Evolutionary conservation across 805 yeast genomes (phyloP).

Genomic region (Yamadazyma endophytica): DNA sequence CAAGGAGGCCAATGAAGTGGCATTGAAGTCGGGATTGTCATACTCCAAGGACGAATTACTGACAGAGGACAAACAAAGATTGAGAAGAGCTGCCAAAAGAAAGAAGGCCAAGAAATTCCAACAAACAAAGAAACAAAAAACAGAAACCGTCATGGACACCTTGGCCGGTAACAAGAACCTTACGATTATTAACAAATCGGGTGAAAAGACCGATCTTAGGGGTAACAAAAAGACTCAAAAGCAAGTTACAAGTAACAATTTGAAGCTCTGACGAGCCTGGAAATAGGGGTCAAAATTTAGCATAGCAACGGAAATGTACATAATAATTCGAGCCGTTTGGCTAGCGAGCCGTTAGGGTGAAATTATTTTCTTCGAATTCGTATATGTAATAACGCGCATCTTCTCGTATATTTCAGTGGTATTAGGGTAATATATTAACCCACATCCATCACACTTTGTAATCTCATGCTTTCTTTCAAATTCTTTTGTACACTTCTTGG

Average conservation of each 20-base stretch:
- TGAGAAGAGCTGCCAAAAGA: conserved; percentile 83
- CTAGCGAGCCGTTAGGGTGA: no score
- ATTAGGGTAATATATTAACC: no score
- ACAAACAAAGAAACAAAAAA: conserved; percentile 38
- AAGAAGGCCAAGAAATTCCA: conserved; percentile 58
- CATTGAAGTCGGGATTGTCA: conserved; percentile 72
- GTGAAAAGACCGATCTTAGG: conserved; percentile 66
- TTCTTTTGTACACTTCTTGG: conserved; percentile 14
- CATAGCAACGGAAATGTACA: no score
- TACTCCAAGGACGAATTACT: conserved; percentile 78
- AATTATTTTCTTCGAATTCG: no score
- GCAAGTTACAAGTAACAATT: conserved; percentile 8
- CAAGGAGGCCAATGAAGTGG: conserved; percentile 51
- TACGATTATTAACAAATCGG: conserved; percentile 72
- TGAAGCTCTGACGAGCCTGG: conserved; percentile 9
- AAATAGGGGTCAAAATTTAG: no score
- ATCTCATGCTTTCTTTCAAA: conserved; percentile 14
- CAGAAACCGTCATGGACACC: conserved; percentile 64
- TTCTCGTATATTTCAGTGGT: no score
- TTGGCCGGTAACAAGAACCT: conserved; percentile 70
- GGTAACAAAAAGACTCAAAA: conserved; percentile 57
- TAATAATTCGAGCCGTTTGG: no score
- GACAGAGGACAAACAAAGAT: conserved; percentile 80
- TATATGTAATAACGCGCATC: no score
- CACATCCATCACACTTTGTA: conserved; percentile 13